Evolutionary conservation across 2,329 filamentous ascomycete species (phyloP).

Genomic region (Cyanodermella asteris): DNA sequence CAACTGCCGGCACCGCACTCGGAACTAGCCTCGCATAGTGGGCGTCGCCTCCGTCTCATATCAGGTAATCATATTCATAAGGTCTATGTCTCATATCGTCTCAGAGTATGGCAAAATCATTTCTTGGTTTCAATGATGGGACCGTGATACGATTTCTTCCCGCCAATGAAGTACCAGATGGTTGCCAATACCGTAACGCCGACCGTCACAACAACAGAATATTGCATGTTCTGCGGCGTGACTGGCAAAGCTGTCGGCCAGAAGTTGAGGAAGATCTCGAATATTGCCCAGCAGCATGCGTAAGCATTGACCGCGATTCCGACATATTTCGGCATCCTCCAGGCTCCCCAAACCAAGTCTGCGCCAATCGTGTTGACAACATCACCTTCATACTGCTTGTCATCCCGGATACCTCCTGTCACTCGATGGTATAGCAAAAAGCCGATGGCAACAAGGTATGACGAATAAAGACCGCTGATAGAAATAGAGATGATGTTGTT

Average conservation of each 20-base stretch:
- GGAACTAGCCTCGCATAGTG: too few species aligned
- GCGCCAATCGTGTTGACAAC: conserved; percentile 5
- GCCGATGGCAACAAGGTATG: conserved; percentile 19
- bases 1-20: too few species aligned
- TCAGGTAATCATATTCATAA: too few species aligned
- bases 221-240: conserved; percentile 17
- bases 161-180: conserved; percentile 16
- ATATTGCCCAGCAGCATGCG: conserved; percentile 4
- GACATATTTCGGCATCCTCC: conserved; percentile 21
- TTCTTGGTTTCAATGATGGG: conserved; percentile 17
- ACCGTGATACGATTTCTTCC: conserved; percentile 16
- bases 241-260: conserved; percentile 2
- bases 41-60: too few species aligned
- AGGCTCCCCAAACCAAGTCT: conserved; percentile 17
- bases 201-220: conserved; percentile 16
- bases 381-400: too few species aligned
- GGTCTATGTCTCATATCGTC: too few species aligned
- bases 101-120: too few species aligned
- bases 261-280: conserved; percentile 1
- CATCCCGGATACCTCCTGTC: conserved; percentile 14
- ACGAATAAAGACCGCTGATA: conserved; percentile 22
- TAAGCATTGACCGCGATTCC: conserved; percentile 15
- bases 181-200: conserved; percentile 16
- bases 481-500: conserved; percentile 23
- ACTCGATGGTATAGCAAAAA: conserved; percentile 21